Evolutionary conservation across 148 eudicot genomes (phyloP).

Genomic region (Nepenthes gracilis): DNA sequence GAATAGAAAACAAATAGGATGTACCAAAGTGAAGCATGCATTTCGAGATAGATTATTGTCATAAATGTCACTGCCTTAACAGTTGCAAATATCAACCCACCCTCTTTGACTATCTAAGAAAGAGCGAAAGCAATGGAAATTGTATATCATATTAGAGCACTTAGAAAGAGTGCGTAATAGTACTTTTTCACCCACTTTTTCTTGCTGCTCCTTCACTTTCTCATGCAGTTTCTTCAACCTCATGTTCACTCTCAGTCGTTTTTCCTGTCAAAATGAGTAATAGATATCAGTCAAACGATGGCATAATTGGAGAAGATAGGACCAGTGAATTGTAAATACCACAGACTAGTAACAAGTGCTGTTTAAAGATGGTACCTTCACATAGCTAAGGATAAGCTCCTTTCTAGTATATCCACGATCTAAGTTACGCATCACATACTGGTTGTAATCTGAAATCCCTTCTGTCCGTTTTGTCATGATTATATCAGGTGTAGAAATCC

Average conservation of each 20-base stretch:
- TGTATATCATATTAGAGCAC: not conserved
- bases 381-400: slow-evolving; percentile 69
- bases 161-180: not conserved
- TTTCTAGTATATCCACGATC: slow-evolving; percentile 74
- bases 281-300: not conserved
- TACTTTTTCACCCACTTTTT: slow-evolving; percentile 66
- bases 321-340: not conserved
- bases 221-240: slow-evolving; percentile 49
- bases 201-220: slow-evolving; percentile 74
- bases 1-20: too few species aligned
- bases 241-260: slow-evolving; percentile 60
- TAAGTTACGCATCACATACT: slow-evolving; percentile 76
- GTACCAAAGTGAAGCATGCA: too few species aligned
- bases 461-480: slow-evolving; percentile 59
- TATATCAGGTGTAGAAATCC: slow-evolving; percentile 60
- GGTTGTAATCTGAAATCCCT: slow-evolving; percentile 68
- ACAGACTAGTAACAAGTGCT: not conserved
- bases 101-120: too few species aligned
- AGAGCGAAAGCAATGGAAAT: not conserved
- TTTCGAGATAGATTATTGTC: too few species aligned
- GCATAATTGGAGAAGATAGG: not conserved
- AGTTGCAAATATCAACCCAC: too few species aligned
- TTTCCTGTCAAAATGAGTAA: slow-evolving; percentile 32
- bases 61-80: too few species aligned
- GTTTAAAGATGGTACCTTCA: slow-evolving; percentile 34